Evolutionary conservation across 2,329 filamentous ascomycete genomes (phyloP).

Genomic region (Chaetomiaceae sp.): DNA sequence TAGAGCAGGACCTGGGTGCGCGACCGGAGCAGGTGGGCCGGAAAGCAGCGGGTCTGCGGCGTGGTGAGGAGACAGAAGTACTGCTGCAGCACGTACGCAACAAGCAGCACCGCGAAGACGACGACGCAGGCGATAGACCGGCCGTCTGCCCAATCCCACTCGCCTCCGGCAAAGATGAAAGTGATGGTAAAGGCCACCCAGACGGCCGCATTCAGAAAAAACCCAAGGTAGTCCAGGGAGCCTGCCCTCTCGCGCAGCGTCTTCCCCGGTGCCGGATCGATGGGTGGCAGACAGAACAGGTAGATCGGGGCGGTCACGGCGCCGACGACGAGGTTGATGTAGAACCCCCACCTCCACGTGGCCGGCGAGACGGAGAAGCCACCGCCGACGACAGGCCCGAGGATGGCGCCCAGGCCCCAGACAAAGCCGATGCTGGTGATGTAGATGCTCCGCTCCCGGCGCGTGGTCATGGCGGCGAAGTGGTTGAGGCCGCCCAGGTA

Average conservation of each 20-base stretch:
- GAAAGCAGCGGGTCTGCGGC: conserved; percentile 31
- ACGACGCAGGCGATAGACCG: conserved; percentile 41
- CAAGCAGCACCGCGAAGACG: conserved; percentile 35
- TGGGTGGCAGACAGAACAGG: neutral
- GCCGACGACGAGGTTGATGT: neutral
- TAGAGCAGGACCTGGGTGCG: conserved; percentile 36
- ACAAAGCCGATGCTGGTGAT: conserved; percentile 30
- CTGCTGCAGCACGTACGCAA: conserved; percentile 40
- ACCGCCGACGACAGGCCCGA: neutral
- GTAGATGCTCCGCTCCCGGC: conserved; percentile 28
- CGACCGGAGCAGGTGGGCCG: conserved; percentile 35
- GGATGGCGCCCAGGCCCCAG: conserved; percentile 21
- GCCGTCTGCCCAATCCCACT: conserved; percentile 42
- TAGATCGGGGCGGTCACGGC: neutral
- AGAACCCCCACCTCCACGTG: neutral
- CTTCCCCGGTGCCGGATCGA: neutral
- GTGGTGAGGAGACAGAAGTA: conserved; percentile 1
- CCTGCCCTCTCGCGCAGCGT: neutral
- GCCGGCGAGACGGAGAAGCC: neutral
- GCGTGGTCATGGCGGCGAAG: conserved; percentile 26
- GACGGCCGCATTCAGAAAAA: neutral
- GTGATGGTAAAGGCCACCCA: conserved; percentile 21
- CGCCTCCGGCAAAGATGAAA: conserved; percentile 42
- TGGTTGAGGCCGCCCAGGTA: conserved; percentile 29
- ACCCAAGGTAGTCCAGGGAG: neutral